Base-by-base conservation (phyloP, 208 protist genomes). In the Porcisia hertigi region DNA sequence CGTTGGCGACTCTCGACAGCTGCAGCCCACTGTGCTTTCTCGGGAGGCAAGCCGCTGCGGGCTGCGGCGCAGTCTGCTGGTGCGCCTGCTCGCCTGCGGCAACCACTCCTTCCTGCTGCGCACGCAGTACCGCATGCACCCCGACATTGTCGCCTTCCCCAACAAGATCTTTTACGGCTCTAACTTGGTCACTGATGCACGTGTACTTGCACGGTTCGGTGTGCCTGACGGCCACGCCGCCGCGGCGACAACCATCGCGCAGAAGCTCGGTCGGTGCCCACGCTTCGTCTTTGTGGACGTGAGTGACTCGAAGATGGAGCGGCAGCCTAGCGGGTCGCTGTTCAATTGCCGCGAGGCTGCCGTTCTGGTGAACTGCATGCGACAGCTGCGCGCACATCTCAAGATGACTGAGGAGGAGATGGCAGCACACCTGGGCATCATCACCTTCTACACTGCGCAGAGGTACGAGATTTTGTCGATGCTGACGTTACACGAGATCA, bases 121-220 rank as follows among this genome's bases (percentile, higher is more conserved):
- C 69, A 92, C 74, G 73, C 95, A 98, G 84, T 96, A 96, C 83
- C 91, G 95, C 83, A 98, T 98, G 95, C 91, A 96, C 74, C 90
- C 90, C 34, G 86, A 91, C 76, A 93, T 98, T 60, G 89, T 80
- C 72, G 87, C 86, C 54, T 98, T 96, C 71, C 92, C 95, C 20
- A 96, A 94, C 73, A 36, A 70, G 36, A 89, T 93, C 66, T 95
- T 97, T 71, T 98, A 98, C 79, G 72, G 67, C 47, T 80, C 75
- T 16, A 84, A 87, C 65, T 85, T 97, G 39, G 64, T 81, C 57
- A 94, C 87, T 11, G 84, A 85, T 25, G 54, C 36, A 25, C 82
- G 79, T 41, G 89, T 94, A 36, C 66, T 81, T 39, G 55, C 52
- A 60, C 85, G 87, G 3, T 47, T 59, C 0, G 25, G 34, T 1